Base-by-base conservation (phyloP, 495 filamentous ascomycete species). In the Xylona heveae region DNA sequence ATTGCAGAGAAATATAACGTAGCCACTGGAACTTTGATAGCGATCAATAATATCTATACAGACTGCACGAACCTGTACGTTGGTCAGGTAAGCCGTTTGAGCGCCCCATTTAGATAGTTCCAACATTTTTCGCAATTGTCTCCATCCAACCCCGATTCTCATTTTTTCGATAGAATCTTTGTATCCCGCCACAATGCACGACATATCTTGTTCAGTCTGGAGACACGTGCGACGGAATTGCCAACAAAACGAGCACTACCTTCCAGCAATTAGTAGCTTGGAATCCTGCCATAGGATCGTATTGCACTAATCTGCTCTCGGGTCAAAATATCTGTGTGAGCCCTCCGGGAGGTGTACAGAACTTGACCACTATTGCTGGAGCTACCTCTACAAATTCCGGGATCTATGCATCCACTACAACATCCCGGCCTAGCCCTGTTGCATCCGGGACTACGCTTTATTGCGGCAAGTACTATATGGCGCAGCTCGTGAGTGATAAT, bases 401-500 rank as follows among this genome's bases (percentile, higher is more conserved):
- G 0, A 14, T 36, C 7, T 47, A 42, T 26, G 44, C 42, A 4
- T 40, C 27, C 4, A 33, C 29, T 3, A 31, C 42, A 2, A 39
- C 40, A 12, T 4, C 43, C n/a, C 2, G 32, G 12, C 39, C 44
- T 5, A 18, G 28, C 0, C 14, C 30, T 3, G 33, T 23, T 1
- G 31, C 44, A 6, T 14, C 19, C 13, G 43, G 39, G 1, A 47
- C 44, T 10, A 47, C 44, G 0, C 1, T 1, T 1, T 6, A 35
- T 15, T 47, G 44, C 30, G 42, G 42, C 1, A 24, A 31, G 10
- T 47, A 24, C 13, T 45, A 47, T 29, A 18, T 38, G n/a, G 42
- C 38, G 5, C 35, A 40, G 19, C 5, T 29, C n/a, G n/a, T n/a
- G n/a, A n/a, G n/a, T n/a, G n/a, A n/a, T n/a, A n/a, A n/a, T n/a